Conservation (phyloP, 2,329 filamentous ascomycete species). For the Paraphoma sp. region DNA sequence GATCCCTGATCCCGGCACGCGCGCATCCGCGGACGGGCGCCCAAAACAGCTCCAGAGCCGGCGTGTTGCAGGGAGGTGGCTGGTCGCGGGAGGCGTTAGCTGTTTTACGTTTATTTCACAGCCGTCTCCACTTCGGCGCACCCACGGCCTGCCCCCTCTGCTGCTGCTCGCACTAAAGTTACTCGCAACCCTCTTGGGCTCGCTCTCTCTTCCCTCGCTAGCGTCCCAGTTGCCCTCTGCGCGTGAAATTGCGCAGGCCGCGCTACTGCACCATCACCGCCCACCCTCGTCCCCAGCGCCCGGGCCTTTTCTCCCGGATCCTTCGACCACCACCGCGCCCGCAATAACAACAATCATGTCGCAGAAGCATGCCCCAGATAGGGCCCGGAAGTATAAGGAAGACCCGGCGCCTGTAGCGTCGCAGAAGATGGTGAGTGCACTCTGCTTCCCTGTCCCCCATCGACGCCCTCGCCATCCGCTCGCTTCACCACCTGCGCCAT, state of each 20-base stretch:
- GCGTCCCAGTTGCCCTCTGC: constrained; percentile 18
- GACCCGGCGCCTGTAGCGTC: constrained; percentile 53
- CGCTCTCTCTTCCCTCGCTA: constrained; percentile 8
- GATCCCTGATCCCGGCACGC: constrained; percentile 36
- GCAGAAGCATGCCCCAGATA: constrained; percentile 49
- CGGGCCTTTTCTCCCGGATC: constrained; percentile 42
- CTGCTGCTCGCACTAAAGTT: constrained; percentile 9
- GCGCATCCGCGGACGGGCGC: constrained; percentile 35
- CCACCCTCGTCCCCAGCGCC: constrained; percentile 38
- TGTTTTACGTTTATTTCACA: constrained; percentile 50
- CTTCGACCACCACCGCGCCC: constrained; percentile 39
- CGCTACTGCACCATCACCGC: constrained; percentile 44
- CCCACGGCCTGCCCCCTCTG: constrained; percentile 21
- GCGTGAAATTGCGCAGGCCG: constrained; percentile 47
- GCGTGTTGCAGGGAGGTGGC: constrained; percentile 40
- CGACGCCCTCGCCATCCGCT: constrained; percentile 19
- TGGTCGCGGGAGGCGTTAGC: constrained; percentile 40
- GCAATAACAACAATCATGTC: constrained; percentile 51
- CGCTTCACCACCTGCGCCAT: constrained; percentile 26
- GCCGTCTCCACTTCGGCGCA: constrained; percentile 37
- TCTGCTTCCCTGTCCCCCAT: constrained; percentile 41
- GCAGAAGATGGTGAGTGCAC: constrained; percentile 52
- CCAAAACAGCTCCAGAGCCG: constrained; percentile 37
- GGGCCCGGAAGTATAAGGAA: constrained; percentile 53
- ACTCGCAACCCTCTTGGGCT: constrained; percentile 6